Base-by-base conservation (phyloP, 1,284 basidiomycete genomes). In the Irpex sp. region DNA sequence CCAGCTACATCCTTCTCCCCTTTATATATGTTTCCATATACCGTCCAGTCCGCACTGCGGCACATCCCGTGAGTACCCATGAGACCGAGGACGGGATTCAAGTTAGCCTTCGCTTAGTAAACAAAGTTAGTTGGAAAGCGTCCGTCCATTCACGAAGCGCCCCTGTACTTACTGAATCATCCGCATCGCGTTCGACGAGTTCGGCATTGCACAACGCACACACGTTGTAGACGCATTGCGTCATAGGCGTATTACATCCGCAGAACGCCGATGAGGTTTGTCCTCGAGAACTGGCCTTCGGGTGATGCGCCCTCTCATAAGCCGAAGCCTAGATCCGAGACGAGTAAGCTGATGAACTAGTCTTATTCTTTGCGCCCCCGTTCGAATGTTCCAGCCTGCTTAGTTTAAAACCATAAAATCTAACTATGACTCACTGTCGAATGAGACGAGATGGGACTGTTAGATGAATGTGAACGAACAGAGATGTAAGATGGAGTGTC, bases 171-270 rank as follows among this genome's bases (percentile, higher is more conserved):
- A 40, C 13, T 40, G 38, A 40, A 40, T 40, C 38, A 40, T 40
- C 5, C 38, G 6, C 13, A 40, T 6, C 40, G 40, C 40, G 40
- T 47, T 47, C 40, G 40, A 47, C 8, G n/a, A 7, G 7, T 47
- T n/a, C 8, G 40, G n/a, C 7, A n/a, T 7, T 47, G 40, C n/a
- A n/a, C 19, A 19, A 55, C 31, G 36, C 47, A 59, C 62, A 19
- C 62, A 63, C 49, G 62, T 21, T 52, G 57, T 34, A 59, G 48
- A 51, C 52, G 57, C 51, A 49, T 63, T 59, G 58, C 62, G 62
- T 59, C 57, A 59, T 59, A 37, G 13, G 21, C 52, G 19, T 55
- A 19, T 55, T 55, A 55, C 52, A 55, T 4, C 52, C 52, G 52
- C 52, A 31, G 31, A 55, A 31, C 9, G 9, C 52, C 52, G 52